Evolutionary conservation across 371 early-diverging fungal species (phyloP), one percentile per base, ranked within the genome.

Genomic region (Actinomortierella ambigua): DNA sequence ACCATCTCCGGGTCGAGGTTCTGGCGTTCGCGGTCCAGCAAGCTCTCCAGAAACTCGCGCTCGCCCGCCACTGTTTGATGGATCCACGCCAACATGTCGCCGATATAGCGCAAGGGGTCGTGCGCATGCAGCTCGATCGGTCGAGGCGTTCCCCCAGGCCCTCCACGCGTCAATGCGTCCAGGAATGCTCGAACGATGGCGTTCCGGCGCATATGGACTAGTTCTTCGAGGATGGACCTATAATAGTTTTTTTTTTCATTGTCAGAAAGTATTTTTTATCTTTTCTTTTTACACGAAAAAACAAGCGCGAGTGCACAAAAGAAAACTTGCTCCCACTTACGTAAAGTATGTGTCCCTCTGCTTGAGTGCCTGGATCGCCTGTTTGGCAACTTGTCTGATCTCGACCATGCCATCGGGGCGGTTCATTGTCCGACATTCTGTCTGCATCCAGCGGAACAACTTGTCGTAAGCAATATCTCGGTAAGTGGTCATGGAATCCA

Each of bases 51-150:
- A 75, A 95, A 87, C 73, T 97, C 97, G 18, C 88, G 82, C 77
- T 96, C 97, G 23, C 88, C 83, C 9, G 94, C 95, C 40, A 87
- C 85, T 0, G 95, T 88, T 78, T 96, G 96, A 82, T 98, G 98
- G 1, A 95, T 69, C 97, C 97, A 98, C 1, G 97, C 96, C 14
- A 97, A 77, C 92, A 96, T 95, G 61, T 96, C 98, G 11, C 97
- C 96, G 50, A 91, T 85, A 65, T 96, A 96, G 28, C 96, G 81
- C 56, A 91, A 68, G 1, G 96, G 91, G 65, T 98, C 97, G 50
- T 91, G 93, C 0, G 96, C 95, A 68, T 94, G 93, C 3, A 94
- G 63, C 65, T 98, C 98, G 52, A 96, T 95, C 0, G 98, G 96
- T 28, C 94, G 77, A 15, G 95, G 93, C 13, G 87, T 82, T 1